phyloP scores from a whole-genome alignment of 371 early-diverging fungal genomes.

The Nematocida homosporus region DNA sequence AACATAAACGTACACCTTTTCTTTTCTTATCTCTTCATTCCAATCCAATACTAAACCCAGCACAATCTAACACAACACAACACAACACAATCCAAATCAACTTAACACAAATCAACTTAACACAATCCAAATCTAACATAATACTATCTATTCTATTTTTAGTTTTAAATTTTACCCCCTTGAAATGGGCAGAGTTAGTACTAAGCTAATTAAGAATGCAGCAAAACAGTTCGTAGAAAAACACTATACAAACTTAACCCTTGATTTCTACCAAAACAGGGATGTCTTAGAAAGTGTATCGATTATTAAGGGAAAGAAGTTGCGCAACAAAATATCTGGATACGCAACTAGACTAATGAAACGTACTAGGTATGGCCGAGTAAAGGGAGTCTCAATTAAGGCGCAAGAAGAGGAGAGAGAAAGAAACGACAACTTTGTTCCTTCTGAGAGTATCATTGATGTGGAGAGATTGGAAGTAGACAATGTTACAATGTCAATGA shows the following conservation, averaged over 20 bases:
- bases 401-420: conserved; percentile 99
- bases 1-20: too few species aligned
- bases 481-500: conserved; percentile 74
- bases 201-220: conserved; percentile 99
- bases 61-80: too few species aligned
- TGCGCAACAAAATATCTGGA: conserved; percentile 99
- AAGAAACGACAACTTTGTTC: conserved; percentile 98
- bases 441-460: conserved; percentile 93
- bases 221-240: conserved; percentile 97
- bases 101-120: not conserved
- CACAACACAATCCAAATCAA: not conserved
- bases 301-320: conserved; percentile 93
- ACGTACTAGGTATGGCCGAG: conserved; percentile 95
- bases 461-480: conserved; percentile 86
- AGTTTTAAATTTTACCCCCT: conserved; percentile 48
- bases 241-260: conserved; percentile 96
- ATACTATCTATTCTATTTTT: conserved; percentile 28
- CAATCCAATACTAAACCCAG: too few species aligned
- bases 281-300: conserved; percentile 92
- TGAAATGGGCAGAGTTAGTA: conserved; percentile 70
- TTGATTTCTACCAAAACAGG: conserved; percentile 99
- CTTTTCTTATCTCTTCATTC: too few species aligned
- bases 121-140: too few species aligned
- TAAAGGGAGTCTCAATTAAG: conserved; percentile 99
- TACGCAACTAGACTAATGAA: conserved; percentile 99